Conservation (phyloP, 2,329 filamentous ascomycete genomes). For the Scopulariopsis brevicaulis region DNA sequence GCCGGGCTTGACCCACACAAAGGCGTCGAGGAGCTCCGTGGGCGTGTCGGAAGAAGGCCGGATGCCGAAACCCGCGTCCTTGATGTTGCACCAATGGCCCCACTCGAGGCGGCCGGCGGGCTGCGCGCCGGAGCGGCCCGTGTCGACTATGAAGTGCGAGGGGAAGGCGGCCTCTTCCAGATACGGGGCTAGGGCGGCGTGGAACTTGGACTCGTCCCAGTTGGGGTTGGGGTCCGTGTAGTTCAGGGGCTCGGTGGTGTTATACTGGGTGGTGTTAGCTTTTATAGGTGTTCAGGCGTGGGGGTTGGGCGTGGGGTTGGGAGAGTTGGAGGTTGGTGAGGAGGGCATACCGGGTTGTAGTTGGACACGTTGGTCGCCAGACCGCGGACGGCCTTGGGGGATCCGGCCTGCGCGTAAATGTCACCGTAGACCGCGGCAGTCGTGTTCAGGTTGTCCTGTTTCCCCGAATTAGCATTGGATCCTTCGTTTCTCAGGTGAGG, state of each 20-base stretch:
- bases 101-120: slow-evolving; percentile 48
- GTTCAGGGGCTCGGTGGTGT: slow-evolving; percentile 24
- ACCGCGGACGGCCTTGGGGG: slow-evolving; percentile 36
- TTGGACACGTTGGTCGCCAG: slow-evolving; percentile 48
- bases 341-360: slow-evolving; percentile 30
- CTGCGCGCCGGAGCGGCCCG: slow-evolving; percentile 42
- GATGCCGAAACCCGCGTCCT: slow-evolving; percentile 51
- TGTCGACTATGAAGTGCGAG: slow-evolving; percentile 23
- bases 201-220: slow-evolving; percentile 46
- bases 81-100: slow-evolving; percentile 60
- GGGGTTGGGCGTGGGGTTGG: neutral
- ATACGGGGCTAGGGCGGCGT: slow-evolving; percentile 51
- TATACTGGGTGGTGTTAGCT: slow-evolving; percentile 16
- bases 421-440: slow-evolving; percentile 33
- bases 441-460: slow-evolving; percentile 36
- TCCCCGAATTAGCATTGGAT: neutral
- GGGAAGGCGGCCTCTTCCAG: slow-evolving; percentile 35
- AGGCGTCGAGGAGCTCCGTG: slow-evolving; percentile 47
- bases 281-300: neutral
- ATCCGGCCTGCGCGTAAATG: slow-evolving; percentile 37
- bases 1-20: slow-evolving; percentile 63
- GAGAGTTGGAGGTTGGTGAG: neutral
- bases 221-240: slow-evolving; percentile 33
- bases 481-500: neutral
- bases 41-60: slow-evolving; percentile 53